Conservation (phyloP, 108 stramenopile genomes). For the Skeletonema tropicum region DNA sequence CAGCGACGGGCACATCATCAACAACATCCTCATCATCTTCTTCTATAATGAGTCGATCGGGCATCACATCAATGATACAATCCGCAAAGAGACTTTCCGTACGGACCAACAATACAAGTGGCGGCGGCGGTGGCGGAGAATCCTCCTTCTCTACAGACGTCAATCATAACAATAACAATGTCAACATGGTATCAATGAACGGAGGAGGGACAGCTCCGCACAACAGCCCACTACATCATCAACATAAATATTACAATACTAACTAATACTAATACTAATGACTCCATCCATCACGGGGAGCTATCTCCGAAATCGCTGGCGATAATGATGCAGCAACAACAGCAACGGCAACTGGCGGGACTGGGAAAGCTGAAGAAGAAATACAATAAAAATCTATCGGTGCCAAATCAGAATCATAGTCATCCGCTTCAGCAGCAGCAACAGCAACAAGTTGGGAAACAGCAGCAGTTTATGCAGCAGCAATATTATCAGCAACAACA, state of each 20-base stretch:
- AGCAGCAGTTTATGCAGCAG: slow-evolving; percentile 15
- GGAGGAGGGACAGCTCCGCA: background rate
- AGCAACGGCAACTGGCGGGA: slow-evolving; percentile 1
- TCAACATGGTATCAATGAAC: background rate
- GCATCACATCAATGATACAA: slow-evolving; percentile 47
- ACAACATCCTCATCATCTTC: slow-evolving; percentile 10
- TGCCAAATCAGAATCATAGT: background rate
- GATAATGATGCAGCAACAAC: slow-evolving; percentile 18
- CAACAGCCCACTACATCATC: background rate
- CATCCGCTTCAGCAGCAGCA: too few species aligned
- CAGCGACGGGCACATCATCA: too few species aligned
- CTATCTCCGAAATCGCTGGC: background rate
- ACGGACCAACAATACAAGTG: background rate
- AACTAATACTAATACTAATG: too few species aligned
- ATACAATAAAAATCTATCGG: background rate
- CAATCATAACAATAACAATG: background rate
- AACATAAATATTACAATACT: background rate
- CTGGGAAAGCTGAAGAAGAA: background rate
- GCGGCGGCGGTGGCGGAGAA: background rate
- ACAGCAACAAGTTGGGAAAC: slow-evolving; percentile 5
- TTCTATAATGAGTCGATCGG: slow-evolving; percentile 35
- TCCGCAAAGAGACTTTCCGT: background rate
- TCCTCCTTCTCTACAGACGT: background rate
- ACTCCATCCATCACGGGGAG: slow-evolving; percentile 6
- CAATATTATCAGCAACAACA: slow-evolving; percentile 23